These are phyloP conservation scores for Beauveria sp. DNA, from an alignment of 2,329 filamentous ascomycete species.

Conservation along the genomic window DNA sequence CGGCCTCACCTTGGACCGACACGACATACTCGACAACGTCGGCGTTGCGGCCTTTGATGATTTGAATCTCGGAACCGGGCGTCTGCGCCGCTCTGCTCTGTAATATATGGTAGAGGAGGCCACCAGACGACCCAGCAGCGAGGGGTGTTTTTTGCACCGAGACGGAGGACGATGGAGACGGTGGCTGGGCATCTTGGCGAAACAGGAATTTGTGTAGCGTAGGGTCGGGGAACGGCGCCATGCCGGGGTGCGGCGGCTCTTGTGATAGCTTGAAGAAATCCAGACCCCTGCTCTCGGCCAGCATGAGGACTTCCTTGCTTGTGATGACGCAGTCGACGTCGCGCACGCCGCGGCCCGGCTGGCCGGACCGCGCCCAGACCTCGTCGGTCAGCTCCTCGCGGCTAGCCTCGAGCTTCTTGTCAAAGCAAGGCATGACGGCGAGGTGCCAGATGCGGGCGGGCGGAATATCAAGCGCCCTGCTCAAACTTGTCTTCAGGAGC, in stretches of 20 bases:
- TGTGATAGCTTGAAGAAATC: slow-evolving; percentile 67
- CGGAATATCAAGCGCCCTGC: slow-evolving; percentile 60
- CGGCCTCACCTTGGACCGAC: slow-evolving; percentile 43
- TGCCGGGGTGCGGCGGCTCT: slow-evolving; percentile 39
- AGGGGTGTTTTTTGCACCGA: slow-evolving; percentile 35
- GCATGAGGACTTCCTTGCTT: slow-evolving; percentile 84
- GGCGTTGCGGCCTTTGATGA: slow-evolving; percentile 72
- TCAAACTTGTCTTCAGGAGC: slow-evolving; percentile 78
- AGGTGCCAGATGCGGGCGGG: slow-evolving; percentile 87
- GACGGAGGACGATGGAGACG: neutral
- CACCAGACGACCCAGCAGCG: slow-evolving; percentile 73
- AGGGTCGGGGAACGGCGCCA: slow-evolving; percentile 63
- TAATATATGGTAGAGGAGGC: slow-evolving; percentile 80
- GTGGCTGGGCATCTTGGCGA: slow-evolving; percentile 29
- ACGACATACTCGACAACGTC: slow-evolving; percentile 86
- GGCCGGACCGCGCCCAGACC: slow-evolving; percentile 54
- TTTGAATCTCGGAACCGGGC: slow-evolving; percentile 63
- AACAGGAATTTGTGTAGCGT: slow-evolving; percentile 69
- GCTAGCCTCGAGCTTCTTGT: slow-evolving; percentile 96
- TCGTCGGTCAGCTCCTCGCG: slow-evolving; percentile 82
- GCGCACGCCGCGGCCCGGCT: slow-evolving; percentile 52
- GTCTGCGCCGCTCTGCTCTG: slow-evolving; percentile 63
- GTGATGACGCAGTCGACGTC: slow-evolving; percentile 99
- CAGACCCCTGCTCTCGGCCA: slow-evolving; percentile 73
- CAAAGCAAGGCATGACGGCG: slow-evolving; percentile 96